These are phyloP conservation scores for Phialophora tarda DNA, from an alignment of 2,329 filamentous ascomycete genomes.

Conservation along the genomic window DNA sequence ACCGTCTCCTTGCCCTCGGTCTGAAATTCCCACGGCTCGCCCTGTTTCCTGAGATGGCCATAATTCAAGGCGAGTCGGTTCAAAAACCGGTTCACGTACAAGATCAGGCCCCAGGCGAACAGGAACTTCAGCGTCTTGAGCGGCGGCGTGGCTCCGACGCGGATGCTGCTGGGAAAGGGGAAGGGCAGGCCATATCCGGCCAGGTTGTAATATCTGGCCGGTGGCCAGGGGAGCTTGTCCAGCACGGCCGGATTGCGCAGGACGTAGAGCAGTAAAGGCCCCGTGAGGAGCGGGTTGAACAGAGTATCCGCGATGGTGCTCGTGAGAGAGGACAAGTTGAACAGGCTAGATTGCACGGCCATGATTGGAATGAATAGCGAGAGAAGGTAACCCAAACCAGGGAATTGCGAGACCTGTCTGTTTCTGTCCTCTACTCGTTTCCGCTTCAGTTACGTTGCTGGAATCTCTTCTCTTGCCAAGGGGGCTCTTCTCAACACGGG, in stretches of 20 bases:
- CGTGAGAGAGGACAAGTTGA: conserved; percentile 9
- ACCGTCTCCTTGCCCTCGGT: conserved; percentile 58
- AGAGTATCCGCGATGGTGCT: conserved; percentile 21
- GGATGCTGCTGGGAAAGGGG: conserved; percentile 18
- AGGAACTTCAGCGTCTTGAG: conserved; percentile 50
- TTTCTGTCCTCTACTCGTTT: no score
- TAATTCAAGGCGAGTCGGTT: conserved; percentile 54
- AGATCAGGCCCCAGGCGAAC: conserved; percentile 59
- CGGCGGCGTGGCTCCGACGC: conserved; percentile 17
- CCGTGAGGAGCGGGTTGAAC: conserved; percentile 30
- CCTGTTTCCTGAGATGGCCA: conserved; percentile 49
- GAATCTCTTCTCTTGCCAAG: no score
- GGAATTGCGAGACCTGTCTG: no score
- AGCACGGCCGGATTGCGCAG: conserved; percentile 23
- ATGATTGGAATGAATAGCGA: neutral
- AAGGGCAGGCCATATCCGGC: conserved; percentile 25
- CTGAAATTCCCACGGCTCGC: conserved; percentile 37
- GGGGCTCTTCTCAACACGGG: no score
- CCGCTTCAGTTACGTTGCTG: no score
- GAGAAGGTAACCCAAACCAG: no score
- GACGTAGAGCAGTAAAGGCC: conserved; percentile 28
- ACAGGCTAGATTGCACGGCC: conserved; percentile 14
- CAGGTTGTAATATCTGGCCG: neutral
- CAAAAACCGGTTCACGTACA: conserved; percentile 58
- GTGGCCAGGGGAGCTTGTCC: conserved; percentile 26